Conservation (phyloP, 2,329 filamentous ascomycete species). For the Ceratocystis smalleyi region DNA sequence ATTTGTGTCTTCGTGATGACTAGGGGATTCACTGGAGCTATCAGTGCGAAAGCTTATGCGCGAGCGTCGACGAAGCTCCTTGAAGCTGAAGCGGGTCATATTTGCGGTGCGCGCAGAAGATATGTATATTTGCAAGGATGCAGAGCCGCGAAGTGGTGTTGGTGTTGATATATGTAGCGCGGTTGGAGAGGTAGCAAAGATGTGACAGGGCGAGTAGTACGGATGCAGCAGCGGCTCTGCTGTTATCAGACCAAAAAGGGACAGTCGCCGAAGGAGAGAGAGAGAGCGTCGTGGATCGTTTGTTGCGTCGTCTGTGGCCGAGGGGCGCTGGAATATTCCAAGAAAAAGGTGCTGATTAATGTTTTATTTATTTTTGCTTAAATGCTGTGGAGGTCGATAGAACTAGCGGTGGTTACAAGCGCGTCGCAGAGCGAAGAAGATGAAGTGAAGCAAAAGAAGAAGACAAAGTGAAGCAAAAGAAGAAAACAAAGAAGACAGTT, state of each 20-base stretch:
- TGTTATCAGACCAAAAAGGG: background rate
- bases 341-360: background rate
- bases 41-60: slow-evolving; percentile 56
- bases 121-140: background rate
- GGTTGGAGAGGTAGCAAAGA: background rate
- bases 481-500: slow-evolving; percentile 8
- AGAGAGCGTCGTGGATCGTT: background rate
- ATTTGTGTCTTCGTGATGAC: slow-evolving; percentile 39
- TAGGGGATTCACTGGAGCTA: slow-evolving; percentile 43
- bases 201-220: background rate
- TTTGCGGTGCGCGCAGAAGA: background rate
- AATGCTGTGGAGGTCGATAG: background rate
- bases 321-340: background rate
- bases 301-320: background rate
- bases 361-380: background rate
- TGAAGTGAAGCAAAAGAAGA: background rate
- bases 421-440: slow-evolving; percentile 10
- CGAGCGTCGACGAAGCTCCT: slow-evolving; percentile 61
- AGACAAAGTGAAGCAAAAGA: slow-evolving; percentile 2
- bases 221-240: background rate
- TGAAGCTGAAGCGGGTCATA: slow-evolving; percentile 29
- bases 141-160: background rate
- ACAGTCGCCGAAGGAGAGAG: background rate
- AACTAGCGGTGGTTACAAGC: slow-evolving; percentile 5
- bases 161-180: background rate